Evolutionary conservation across 108 stramenopile genomes (phyloP).

Genomic region (Conticribra weissflogii): DNA sequence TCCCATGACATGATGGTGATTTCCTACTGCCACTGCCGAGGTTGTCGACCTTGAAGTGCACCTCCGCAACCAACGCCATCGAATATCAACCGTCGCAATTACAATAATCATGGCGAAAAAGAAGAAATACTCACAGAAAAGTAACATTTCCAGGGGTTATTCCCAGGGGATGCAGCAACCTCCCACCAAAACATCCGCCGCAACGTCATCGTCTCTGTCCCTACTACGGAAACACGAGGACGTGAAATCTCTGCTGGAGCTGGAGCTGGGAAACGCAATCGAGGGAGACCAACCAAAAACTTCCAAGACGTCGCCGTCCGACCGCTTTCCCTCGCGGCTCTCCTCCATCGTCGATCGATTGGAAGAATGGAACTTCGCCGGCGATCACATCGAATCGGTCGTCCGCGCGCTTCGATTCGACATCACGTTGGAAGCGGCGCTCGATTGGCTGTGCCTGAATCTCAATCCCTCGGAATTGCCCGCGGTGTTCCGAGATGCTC

Average conservation of each 20-base stretch:
- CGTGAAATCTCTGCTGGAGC: conserved; percentile 13
- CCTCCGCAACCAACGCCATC: too few species aligned
- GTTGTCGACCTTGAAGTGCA: too few species aligned
- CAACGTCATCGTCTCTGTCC: neutral
- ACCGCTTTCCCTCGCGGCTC: conserved; percentile 23
- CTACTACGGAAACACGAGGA: conserved; percentile 1
- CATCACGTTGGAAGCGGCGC: conserved; percentile 56
- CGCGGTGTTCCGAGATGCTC: conserved; percentile 54
- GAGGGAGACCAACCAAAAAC: neutral
- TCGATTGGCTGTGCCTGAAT: conserved; percentile 80
- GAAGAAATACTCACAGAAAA: conserved; percentile 6
- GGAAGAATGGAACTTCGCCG: conserved; percentile 41
- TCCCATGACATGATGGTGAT: too few species aligned
- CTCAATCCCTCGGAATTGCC: conserved; percentile 58
- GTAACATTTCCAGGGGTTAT: conserved; percentile 5
- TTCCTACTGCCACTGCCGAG: too few species aligned
- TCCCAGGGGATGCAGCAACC: conserved; percentile 5
- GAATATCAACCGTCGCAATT: too few species aligned
- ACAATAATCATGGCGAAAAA: conserved; percentile 14
- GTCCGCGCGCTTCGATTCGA: conserved; percentile 43
- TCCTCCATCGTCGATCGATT: conserved; percentile 39
- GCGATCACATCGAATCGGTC: conserved; percentile 40
- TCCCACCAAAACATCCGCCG: neutral
- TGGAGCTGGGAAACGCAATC: neutral
- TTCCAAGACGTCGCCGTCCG: neutral